These are phyloP conservation scores for Citrus maxima DNA, from an alignment of 345 rosid species.

Conservation along the genomic window DNA sequence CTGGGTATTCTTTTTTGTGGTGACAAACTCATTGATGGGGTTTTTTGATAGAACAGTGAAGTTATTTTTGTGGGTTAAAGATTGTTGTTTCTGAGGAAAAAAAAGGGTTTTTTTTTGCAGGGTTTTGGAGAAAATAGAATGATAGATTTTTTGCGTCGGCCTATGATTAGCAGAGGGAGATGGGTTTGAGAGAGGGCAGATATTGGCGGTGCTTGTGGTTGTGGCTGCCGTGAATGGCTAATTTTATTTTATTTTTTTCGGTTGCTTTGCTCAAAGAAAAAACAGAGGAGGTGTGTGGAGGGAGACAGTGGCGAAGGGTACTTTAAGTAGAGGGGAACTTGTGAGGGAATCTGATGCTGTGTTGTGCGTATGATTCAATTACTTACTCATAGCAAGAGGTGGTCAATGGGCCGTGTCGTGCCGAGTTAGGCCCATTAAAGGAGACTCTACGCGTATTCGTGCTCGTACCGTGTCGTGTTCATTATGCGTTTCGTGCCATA, in stretches of 20 bases:
- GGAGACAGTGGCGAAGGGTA: not conserved
- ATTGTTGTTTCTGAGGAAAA: too few relatives aligned
- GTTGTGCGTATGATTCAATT: not conserved
- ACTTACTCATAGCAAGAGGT: too few relatives aligned
- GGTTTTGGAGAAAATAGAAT: slow-evolving; percentile 33
- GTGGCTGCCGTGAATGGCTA: slow-evolving; percentile 36
- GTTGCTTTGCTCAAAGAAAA: too few relatives aligned
- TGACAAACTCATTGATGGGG: slow-evolving; percentile 34
- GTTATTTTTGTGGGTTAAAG: too few relatives aligned
- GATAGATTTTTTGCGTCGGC: slow-evolving; percentile 15
- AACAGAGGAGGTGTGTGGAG: not conserved
- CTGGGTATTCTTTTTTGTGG: slow-evolving; percentile 18
- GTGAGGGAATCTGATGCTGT: not conserved
- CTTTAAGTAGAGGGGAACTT: not conserved
- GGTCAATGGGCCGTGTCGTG: too few relatives aligned
- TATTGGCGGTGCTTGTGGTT: slow-evolving; percentile 6
- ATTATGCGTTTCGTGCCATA: too few relatives aligned
- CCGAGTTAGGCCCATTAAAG: too few relatives aligned
- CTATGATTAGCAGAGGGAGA: slow-evolving; percentile 24
- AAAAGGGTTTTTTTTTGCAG: slow-evolving; percentile 37
- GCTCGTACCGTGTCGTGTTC: too few relatives aligned
- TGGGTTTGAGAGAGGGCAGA: slow-evolving; percentile 10
- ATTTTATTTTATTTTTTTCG: not conserved
- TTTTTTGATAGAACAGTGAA: slow-evolving; percentile 32
- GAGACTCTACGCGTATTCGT: too few relatives aligned